phyloP scores from a whole-genome alignment of 163 green algal genomes.

The Chlorella variabilis region DNA sequence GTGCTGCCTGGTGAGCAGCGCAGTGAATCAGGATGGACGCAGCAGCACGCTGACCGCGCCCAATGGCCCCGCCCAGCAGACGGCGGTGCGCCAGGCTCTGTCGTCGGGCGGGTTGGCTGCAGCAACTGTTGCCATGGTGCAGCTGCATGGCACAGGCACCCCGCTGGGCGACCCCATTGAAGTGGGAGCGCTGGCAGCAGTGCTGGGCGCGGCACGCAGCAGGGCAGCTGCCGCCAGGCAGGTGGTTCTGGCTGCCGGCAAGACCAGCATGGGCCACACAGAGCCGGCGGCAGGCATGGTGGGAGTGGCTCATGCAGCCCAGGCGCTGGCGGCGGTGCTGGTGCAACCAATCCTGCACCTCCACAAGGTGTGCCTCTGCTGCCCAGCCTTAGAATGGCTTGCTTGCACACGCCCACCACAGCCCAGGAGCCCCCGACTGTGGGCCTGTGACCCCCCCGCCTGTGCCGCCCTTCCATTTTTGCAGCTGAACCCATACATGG shows the following conservation, averaged over 20 bases:
- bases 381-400: too few relatives aligned
- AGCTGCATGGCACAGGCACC: constrained; percentile 75
- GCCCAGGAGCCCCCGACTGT: too few relatives aligned
- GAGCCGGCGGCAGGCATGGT: constrained; percentile 79
- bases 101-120: neutral
- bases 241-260: constrained; percentile 57
- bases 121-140: constrained; percentile 35
- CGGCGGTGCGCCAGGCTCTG: constrained; percentile 42
- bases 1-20: constrained; percentile 40
- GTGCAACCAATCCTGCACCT: constrained; percentile 47
- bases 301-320: constrained; percentile 61
- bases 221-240: constrained; percentile 30
- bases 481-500: constrained; percentile 47
- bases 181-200: constrained; percentile 57
- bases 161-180: constrained; percentile 75
- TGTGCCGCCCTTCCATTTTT: neutral
- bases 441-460: too few relatives aligned
- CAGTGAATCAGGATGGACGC: constrained; percentile 91
- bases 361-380: constrained; percentile 7
- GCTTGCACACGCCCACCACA: too few relatives aligned
- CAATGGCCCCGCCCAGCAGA: constrained; percentile 77
- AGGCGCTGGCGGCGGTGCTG: neutral
- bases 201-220: constrained; percentile 48
- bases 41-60: constrained; percentile 87
- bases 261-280: constrained; percentile 75